phyloP scores from a whole-genome alignment of 2,329 filamentous ascomycete genomes.

The Septoria linicola region DNA sequence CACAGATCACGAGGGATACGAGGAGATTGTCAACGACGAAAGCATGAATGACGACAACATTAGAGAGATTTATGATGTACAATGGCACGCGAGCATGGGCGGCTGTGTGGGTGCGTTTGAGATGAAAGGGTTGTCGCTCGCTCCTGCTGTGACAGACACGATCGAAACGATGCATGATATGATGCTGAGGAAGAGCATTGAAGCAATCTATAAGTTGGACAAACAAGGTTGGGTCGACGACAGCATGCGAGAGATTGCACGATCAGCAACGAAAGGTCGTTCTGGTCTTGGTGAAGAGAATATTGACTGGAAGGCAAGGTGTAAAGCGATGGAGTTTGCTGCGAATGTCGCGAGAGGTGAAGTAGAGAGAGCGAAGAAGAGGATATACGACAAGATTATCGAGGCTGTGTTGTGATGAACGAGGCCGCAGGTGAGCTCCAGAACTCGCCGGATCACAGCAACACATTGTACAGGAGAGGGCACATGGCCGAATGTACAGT shows the following conservation, averaged over 20 bases:
- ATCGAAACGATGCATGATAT: slow-evolving; percentile 29
- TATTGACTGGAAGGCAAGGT: slow-evolving; percentile 36
- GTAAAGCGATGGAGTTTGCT: slow-evolving; percentile 35
- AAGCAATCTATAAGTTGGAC: slow-evolving; percentile 23
- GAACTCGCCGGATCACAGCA: too few relatives aligned
- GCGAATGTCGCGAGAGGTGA: slow-evolving; percentile 36
- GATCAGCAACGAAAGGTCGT: slow-evolving; percentile 11
- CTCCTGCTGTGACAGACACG: neutral
- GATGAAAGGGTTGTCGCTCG: slow-evolving; percentile 41
- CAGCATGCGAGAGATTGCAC: slow-evolving; percentile 26
- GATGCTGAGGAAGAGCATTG: slow-evolving; percentile 24
- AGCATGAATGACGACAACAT: slow-evolving; percentile 42
- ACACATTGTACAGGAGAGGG: too few relatives aligned
- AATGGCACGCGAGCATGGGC: slow-evolving; percentile 45
- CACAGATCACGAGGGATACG: slow-evolving; percentile 36
- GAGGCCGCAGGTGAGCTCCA: too few relatives aligned
- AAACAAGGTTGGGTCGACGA: slow-evolving; percentile 23
- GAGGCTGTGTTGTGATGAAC: slow-evolving; percentile 27
- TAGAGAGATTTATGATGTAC: slow-evolving; percentile 47
- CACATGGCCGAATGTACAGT: neutral
- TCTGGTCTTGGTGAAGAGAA: slow-evolving; percentile 10
- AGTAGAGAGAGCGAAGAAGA: slow-evolving; percentile 34
- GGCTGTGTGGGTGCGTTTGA: slow-evolving; percentile 45
- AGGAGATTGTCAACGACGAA: slow-evolving; percentile 38
- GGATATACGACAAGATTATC: slow-evolving; percentile 35